phyloP scores from a whole-genome alignment of 2,329 filamentous ascomycete species.

The Trichophyton rubrum region DNA sequence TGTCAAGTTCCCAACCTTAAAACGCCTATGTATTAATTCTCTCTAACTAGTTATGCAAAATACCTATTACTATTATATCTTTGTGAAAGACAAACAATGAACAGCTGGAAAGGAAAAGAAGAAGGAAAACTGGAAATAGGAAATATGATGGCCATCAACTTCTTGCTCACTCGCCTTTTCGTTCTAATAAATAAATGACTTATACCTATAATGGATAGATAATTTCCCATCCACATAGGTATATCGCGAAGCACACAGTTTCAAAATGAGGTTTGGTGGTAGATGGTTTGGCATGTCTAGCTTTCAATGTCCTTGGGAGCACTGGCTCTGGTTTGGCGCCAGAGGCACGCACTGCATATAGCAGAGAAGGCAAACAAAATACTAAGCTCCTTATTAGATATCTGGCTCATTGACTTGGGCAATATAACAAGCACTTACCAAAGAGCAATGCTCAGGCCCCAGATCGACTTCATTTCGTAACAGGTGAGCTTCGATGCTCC shows the following conservation, averaged over 20 bases:
- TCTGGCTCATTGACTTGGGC: background rate
- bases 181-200: background rate
- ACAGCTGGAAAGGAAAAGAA: background rate
- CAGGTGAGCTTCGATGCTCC: constrained; percentile 55
- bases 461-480: constrained; percentile 73
- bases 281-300: background rate
- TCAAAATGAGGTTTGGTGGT: background rate
- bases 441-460: constrained; percentile 71
- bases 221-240: background rate
- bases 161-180: background rate
- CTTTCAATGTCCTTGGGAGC: background rate
- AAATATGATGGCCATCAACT: background rate
- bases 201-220: background rate
- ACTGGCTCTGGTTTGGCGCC: constrained; percentile 43
- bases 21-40: background rate
- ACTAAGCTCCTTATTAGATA: constrained; percentile 23
- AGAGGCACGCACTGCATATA: constrained; percentile 48
- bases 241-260: background rate
- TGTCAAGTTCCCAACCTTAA: background rate
- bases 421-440: constrained; percentile 37
- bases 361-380: constrained; percentile 55
- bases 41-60: background rate
- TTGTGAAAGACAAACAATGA: background rate
- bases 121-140: background rate
- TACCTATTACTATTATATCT: background rate